A percentile compares a stretch with the other conserved stretches of the same genome.
Conservation (phyloP, 352 stramenopile species). For the Phytophthora macrochlamydospora region DNA sequence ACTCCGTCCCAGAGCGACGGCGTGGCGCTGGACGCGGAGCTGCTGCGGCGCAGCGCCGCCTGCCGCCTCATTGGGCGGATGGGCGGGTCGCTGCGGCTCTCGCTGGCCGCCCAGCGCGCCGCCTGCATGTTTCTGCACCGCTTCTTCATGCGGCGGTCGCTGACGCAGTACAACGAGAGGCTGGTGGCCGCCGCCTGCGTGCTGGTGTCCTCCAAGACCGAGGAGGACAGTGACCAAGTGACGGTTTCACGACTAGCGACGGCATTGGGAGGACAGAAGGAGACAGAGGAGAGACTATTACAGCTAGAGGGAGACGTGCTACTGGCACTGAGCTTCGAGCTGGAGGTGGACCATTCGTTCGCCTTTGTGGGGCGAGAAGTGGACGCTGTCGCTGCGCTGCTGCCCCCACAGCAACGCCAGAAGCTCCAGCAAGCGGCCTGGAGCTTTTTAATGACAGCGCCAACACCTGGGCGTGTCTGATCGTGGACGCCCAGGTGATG, state of each 20-base stretch:
- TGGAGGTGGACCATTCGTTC: conserved; percentile 54
- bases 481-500: conserved; percentile 37
- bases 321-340: conserved; percentile 48
- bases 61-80: conserved; percentile 45
- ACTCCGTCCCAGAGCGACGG: conserved; percentile 42
- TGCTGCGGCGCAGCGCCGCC: conserved; percentile 29
- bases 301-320: conserved; percentile 50
- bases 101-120: conserved; percentile 40
- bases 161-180: conserved; percentile 35
- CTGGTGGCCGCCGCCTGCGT: conserved; percentile 43
- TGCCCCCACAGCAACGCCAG: conserved; percentile 16
- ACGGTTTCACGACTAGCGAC: conserved; percentile 34
- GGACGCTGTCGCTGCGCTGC: conserved; percentile 35
- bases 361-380: conserved; percentile 48
- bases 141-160: conserved; percentile 50
- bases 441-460: conserved; percentile 66
- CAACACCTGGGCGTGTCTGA: conserved; percentile 54
- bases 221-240: conserved; percentile 40
- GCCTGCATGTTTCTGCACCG: conserved; percentile 57
- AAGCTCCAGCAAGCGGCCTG: conserved; percentile 45
- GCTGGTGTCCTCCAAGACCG: conserved; percentile 52
- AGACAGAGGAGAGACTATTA: conserved; percentile 20
- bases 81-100: conserved; percentile 29
- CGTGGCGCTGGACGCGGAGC: conserved; percentile 31
- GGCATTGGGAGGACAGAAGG: conserved; percentile 9